A percentile compares a stretch with the other conserved stretches of the same genome.
Conservation (phyloP, 345 rosid genomes). For the Acer yangbiense region DNA sequence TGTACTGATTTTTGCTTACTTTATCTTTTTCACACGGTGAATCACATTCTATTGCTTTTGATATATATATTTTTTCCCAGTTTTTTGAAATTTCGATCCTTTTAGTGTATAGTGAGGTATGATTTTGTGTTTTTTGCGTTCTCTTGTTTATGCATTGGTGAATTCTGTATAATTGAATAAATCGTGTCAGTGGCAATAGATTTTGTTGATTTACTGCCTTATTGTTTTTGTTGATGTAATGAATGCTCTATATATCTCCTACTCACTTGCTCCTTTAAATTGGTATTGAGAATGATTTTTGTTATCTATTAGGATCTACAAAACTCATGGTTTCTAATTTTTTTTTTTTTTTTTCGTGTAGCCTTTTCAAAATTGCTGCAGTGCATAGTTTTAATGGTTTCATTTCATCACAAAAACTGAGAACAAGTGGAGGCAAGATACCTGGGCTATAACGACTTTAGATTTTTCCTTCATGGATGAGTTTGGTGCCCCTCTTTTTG, state of each 20-base stretch:
- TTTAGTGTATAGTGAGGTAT: neutral
- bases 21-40: neutral
- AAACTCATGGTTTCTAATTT: neutral
- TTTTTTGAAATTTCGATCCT: neutral
- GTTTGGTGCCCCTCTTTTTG: slow-evolving; percentile 34
- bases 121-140: slow-evolving; percentile 18
- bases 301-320: slow-evolving; percentile 1
- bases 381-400: slow-evolving; percentile 4
- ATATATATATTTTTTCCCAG: neutral
- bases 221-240: neutral
- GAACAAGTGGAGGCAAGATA: slow-evolving; percentile 17
- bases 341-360: neutral
- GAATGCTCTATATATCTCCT: neutral
- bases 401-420: slow-evolving; percentile 10
- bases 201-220: neutral
- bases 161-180: neutral
- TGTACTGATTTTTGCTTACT: neutral
- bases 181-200: neutral
- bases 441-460: slow-evolving; percentile 10
- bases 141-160: slow-evolving; percentile 13
- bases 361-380: slow-evolving; percentile 11
- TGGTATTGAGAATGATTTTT: neutral
- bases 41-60: neutral
- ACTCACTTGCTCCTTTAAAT: neutral
- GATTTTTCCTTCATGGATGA: slow-evolving; percentile 52